Base-by-base conservation (phyloP, 176 grass and related monocot species). In the Avena insularis region DNA sequence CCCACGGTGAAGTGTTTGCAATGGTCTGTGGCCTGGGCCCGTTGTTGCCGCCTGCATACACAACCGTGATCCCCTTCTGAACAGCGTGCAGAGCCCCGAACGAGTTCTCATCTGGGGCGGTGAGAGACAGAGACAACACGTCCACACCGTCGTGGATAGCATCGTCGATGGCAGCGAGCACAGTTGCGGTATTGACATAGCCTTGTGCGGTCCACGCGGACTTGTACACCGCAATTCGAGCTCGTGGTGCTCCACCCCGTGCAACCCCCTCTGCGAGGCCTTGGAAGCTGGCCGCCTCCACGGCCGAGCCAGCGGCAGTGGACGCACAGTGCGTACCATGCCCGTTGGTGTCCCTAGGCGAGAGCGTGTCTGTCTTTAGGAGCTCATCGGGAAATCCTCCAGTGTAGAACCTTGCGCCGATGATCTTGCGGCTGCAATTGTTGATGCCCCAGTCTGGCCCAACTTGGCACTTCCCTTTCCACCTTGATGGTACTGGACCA, bases 241-340 rank as follows among this genome's bases (percentile, higher is more conserved):
- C 88, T 0, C 4, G 15, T 3, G 88, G 78, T 13, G 78, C 83
- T 1, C 83, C 83, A 1, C 88, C 88, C 0, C 83, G 71, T 10
- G 83, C 83, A 0, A 14, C 6, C 3, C 88, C 88, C 0, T 12
- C 27, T 0, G 25, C 88, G 0, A 90, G 62, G 40, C 83, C 88
- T 0, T 90, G 9, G 71, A 82, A 86, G 20, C 78, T 86, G 1
- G 15, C 38, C 0, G 3, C 88, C 20, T 77, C 51, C 61, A 86
- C 70, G 2, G 27, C 19, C 0, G 78, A 60, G 11, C 83, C 83
- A 0, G 79, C 89, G 4, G 88, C 79, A 0, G 62, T 90, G 88
- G 88, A 90, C 0, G 84, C 88, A 16, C 78, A 82, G 29, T 82
- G 88, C 3, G 88, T 86, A 13, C 83, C 88, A 19, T 89, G 88